Base-by-base conservation (phyloP, 306 rosid species). In the Rubus idaeus region DNA sequence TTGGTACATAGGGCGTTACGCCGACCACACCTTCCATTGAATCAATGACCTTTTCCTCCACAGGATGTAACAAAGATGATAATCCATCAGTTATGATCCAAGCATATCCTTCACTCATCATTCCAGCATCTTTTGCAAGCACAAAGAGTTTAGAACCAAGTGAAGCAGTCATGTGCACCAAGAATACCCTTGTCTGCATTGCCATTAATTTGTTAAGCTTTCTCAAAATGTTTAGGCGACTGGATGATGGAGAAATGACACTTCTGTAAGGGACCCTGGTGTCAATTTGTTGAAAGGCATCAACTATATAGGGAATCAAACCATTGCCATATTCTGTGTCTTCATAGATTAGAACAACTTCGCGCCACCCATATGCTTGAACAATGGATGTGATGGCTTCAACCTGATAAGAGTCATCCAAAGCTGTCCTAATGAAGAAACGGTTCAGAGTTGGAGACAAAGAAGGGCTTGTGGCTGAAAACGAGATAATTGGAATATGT, bases 1-100 rank as follows among this genome's bases (percentile, higher is more conserved):
- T 4, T 1, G 74, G 75, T 30, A 84, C 17, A 35, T 30, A 17
- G 0, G 88, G 85, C 78, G 76, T 82, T 23, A 87, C 61, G 40
- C 90, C 88, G 23, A 82, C n/a, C 0, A 84, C 79, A 21, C 90
- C 88, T 77, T 84, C 85, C 90, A 82, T 84, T 6, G 76, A 75
- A 13, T 77, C 78, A 67, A 77, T 35, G 21, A 42, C 58, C 21
- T 68, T 14, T 55, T 4, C 76, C 50, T 14, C 41, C 17, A 3
- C 12, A 1, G 83, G 79, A 79, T 77, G 11, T 4, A 81, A 6
- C 57, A 69, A n/a, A 50, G 65, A 9, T 7, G 88, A 79, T 45
- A 87, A 16, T 12, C 71, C 83, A 69, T 74, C 50, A 0, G 81
- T 81, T 13, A 77, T 53, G 41, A 81, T 77, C 85, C 81, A 87